A percentile compares a stretch with the other conserved stretches of the same genome.
These are phyloP conservation scores for Trypanosomatidae sp. DNA, from an alignment of 208 protist species.

Conservation along the genomic window DNA sequence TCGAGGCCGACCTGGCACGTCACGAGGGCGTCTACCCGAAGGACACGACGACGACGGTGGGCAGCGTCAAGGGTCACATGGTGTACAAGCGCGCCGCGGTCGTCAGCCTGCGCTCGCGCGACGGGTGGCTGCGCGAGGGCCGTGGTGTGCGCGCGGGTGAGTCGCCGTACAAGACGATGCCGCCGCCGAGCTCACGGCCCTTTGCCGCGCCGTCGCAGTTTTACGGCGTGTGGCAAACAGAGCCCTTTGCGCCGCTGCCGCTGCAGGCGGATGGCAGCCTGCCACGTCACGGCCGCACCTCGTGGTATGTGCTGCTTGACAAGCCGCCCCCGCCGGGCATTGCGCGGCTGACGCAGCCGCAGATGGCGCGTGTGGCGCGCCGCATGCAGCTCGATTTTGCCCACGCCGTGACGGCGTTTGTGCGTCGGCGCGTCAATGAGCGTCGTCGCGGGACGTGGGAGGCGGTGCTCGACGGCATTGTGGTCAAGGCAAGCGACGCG, in stretches of 20 bases:
- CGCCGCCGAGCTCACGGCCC: slow-evolving; percentile 69
- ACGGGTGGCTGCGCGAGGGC: slow-evolving; percentile 80
- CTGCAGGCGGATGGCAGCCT: slow-evolving; percentile 38
- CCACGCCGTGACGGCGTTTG: slow-evolving; percentile 62
- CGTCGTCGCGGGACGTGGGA: slow-evolving; percentile 66
- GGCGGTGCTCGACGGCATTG: slow-evolving; percentile 63
- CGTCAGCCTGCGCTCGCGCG: slow-evolving; percentile 60
- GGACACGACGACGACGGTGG: slow-evolving; percentile 54
- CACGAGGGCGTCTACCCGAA: slow-evolving; percentile 79
- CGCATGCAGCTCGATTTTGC: slow-evolving; percentile 71
- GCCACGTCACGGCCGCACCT: slow-evolving; percentile 56
- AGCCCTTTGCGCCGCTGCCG: slow-evolving; percentile 64
- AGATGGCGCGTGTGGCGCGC: slow-evolving; percentile 70
- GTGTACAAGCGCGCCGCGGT: slow-evolving; percentile 85
- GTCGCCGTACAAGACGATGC: slow-evolving; percentile 60
- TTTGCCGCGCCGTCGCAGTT: slow-evolving; percentile 57
- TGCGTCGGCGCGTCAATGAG: slow-evolving; percentile 42
- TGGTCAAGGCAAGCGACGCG: slow-evolving; percentile 45
- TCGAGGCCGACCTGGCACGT: slow-evolving; percentile 57
- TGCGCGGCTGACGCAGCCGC: slow-evolving; percentile 50
- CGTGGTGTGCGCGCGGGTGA: slow-evolving; percentile 49
- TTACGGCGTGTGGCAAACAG: slow-evolving; percentile 79
- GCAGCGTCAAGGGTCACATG: slow-evolving; percentile 66
- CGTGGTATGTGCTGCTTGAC: slow-evolving; percentile 76
- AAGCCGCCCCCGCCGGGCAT: slow-evolving; percentile 30